Evolutionary conservation across 75 land plant species (phyloP).

Genomic region (Larix kaempferi): DNA sequence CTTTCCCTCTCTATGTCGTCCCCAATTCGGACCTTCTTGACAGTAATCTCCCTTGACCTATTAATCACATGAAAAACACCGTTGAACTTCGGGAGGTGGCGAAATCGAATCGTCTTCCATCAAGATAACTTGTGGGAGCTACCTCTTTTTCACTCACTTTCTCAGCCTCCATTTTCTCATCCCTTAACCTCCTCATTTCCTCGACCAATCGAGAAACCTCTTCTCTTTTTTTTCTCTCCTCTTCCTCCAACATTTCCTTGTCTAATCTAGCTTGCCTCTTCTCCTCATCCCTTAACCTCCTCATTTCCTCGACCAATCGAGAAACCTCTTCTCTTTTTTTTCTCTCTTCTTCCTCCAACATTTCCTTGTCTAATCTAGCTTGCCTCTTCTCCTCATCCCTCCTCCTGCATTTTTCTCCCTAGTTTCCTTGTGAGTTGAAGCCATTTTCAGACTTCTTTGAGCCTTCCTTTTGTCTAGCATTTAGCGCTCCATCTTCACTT

Average conservation of each 20-base stretch:
- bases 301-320: constrained; percentile 83
- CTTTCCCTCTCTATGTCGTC: constrained; percentile 12
- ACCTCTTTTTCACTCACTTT: constrained; percentile 40
- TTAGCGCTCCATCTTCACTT: constrained; percentile 39
- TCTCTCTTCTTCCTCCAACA: constrained; percentile 86
- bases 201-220: constrained; percentile 80
- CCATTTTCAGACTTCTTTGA: constrained; percentile 65
- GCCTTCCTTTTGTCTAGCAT: constrained; percentile 24
- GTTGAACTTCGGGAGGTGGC: no score
- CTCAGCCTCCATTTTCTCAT: constrained; percentile 68
- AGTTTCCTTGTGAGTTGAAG: constrained; percentile 40
- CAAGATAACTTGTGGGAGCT: no score
- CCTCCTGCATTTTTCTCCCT: constrained; percentile 77
- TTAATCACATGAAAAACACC: no score
- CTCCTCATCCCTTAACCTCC: constrained; percentile 70
- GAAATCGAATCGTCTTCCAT: no score
- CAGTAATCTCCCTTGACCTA: constrained; percentile 35
- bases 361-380: constrained; percentile 91
- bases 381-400: constrained; percentile 94
- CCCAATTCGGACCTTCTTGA: constrained; percentile 34
- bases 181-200: constrained; percentile 71
- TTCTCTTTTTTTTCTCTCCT: constrained; percentile 75
- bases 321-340: constrained; percentile 72
- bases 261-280: constrained; percentile 94
- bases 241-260: constrained; percentile 87